Evolutionary conservation across 192 early-diverging fungal species (phyloP).

Genomic region (Fimicolochytrium jonesii): DNA sequence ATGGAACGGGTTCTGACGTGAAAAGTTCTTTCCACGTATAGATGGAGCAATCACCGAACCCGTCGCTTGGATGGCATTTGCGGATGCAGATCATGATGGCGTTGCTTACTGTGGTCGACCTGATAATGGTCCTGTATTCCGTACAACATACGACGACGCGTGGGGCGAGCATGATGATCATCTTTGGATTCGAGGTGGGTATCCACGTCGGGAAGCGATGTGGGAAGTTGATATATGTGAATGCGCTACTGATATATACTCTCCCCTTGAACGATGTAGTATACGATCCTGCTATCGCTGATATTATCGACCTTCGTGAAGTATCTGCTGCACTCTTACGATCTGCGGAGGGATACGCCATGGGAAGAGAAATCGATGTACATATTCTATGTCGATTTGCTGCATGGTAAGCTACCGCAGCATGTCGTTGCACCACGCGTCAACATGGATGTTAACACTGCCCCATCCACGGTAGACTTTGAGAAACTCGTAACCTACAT

Average conservation of each 20-base stretch:
- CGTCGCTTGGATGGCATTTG: constrained; percentile 63
- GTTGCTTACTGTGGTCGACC: constrained; percentile 66
- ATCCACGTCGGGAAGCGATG: not conserved
- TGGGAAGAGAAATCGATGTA: constrained; percentile 96
- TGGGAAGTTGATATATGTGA: not conserved
- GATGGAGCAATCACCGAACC: constrained; percentile 79
- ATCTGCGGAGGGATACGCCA: constrained; percentile 63
- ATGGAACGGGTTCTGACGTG: not conserved
- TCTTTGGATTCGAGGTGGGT: constrained; percentile 93
- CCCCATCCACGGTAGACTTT: too few relatives aligned
- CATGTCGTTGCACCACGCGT: too few relatives aligned
- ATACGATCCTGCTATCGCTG: constrained; percentile 78
- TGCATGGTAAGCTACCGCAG: constrained; percentile 53
- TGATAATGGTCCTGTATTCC: constrained; percentile 70
- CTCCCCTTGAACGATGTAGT: constrained; percentile 59
- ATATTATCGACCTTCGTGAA: constrained; percentile 74
- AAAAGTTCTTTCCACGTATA: too few relatives aligned
- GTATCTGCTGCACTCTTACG: constrained; percentile 83
- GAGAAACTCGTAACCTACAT: constrained; percentile 85
- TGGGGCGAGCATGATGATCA: constrained; percentile 90
- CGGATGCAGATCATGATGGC: constrained; percentile 64
- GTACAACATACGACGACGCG: constrained; percentile 54
- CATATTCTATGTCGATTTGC: constrained; percentile 86
- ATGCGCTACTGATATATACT: too few relatives aligned
- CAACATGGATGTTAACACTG: too few relatives aligned